Evolutionary conservation across 306 rosid genomes (phyloP), one percentile per base, ranked within the genome.

Genomic region (Lithocarpus polystachyus): DNA sequence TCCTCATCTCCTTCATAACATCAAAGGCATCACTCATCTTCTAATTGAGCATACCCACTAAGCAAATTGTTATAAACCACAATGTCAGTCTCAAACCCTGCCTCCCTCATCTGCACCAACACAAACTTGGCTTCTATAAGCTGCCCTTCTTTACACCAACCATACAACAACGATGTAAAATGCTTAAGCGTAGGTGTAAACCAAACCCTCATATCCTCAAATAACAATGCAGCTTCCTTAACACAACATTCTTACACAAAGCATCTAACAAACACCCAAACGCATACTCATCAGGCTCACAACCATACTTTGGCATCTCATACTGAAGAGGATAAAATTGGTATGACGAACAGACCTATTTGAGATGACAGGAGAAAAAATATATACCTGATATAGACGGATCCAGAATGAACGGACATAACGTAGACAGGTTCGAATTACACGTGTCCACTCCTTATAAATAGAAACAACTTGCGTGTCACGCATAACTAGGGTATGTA

Each of bases 141-240:
- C 83, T 87, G 88, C 79, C 98, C 97, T 86, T 89, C 94, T 72
- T 82, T 85, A 77, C 98, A 94, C 97, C 98, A 94, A 84, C 97
- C 98, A 45, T 94, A 89, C 87, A 94, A 83, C 92, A 94, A 82
- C 0, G 96, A 92, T 35, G 97, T 90, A 81, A 94, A 92, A 87
- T 94, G 96, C 78, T 75, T 88, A 54, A 88, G 61, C 56, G 82
- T 86, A 1, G 97, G 92, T 4, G 57, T 74, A 81, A 92, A 92
- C 56, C 82, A 78, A 71, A 79, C 74, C 60, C 92, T 78, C 91
- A 90, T 89, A 75, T 94, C 98, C 81, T 92, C 97, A 77, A 92
- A 94, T 65, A 92, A 76, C 2, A 84, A 82, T 74, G 96, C 97
- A 2, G 96, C 94, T 79, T 94, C 94, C 57, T 88, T 94, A 24